phyloP scores from a whole-genome alignment of 208 protist genomes.

The Leishmania lainsoni region DNA sequence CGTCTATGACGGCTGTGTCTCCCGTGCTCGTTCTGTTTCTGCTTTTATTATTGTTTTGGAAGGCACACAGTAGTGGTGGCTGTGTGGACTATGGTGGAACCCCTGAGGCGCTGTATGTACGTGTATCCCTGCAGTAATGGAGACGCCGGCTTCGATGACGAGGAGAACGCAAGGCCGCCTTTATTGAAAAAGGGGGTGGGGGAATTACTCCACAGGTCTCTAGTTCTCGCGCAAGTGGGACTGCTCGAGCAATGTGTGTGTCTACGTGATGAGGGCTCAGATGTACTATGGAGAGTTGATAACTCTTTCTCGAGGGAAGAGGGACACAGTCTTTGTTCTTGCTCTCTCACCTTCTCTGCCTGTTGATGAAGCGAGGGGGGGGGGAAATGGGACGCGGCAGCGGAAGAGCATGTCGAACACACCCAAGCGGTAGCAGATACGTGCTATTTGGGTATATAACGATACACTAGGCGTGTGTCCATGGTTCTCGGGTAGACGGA shows the following conservation, averaged over 20 bases:
- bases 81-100: neutral
- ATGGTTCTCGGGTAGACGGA: neutral
- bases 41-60: neutral
- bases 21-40: neutral
- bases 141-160: neutral
- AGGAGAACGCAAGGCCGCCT: neutral
- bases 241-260: neutral
- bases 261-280: neutral
- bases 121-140: neutral
- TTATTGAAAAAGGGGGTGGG: neutral
- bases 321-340: neutral
- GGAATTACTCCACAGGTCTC: neutral
- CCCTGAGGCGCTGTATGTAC: neutral
- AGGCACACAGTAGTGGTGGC: neutral
- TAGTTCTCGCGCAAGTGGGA: neutral
- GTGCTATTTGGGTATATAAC: neutral
- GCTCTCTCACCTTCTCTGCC: neutral
- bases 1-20: neutral
- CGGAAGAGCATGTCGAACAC: neutral
- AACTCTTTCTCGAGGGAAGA: neutral
- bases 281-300: neutral
- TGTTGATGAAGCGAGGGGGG: neutral
- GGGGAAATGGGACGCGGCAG: neutral
- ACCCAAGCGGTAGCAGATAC: neutral
- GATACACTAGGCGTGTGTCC: neutral